Base-by-base conservation (phyloP, 768 basidiomycete species). In the Collybia sp. region DNA sequence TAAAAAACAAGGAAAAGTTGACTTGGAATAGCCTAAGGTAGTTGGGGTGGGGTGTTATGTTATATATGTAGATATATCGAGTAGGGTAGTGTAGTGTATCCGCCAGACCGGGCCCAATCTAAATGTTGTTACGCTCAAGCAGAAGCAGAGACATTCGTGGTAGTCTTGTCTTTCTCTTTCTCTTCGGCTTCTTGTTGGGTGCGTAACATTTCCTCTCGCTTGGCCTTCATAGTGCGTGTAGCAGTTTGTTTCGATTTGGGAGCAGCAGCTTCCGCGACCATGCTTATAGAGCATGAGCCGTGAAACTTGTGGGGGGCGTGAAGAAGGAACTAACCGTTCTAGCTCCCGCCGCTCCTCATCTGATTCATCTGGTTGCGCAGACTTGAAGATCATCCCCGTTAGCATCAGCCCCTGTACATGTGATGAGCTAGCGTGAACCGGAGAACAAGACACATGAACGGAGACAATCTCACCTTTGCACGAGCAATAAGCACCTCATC, bases 311-410 rank as follows among this genome's bases (percentile, higher is more conserved):
- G 32, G 12, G 25, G 35, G 34, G 30, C 18, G 30, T 34, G 37
- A 25, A 13, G 8, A 44, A 61, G n/a, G 8, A 44, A 61, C 82
- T 19, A 55, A 91, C 88, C 93, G 72, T 67, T 99, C 96, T 15
- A 99, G 79, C 64, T 97, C 93, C 40, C 96, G 78, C 18, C 96
- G 82, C 58, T 96, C 96, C 60, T 88, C 87, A 58, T 96, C 94
- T 6, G 89, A 84, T 60, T 90, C 93, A 59, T 98, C 95, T 2
- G 96, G 88, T 25, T 76, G 60, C 0, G 88, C 79, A 3, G 75
- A 68, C 64, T 94, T 95, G 75, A 97, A 95, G 54, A 95, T 83
- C 12, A 86, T 85, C 6, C 95, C 96, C 30, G 88, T 85, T 12
- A 91, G 71, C 46, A 98, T 69, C n/a, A 98, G 72, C 36, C 87